Conservation (phyloP, 1,284 basidiomycete genomes). For the Ceratobasidium sp. region DNA sequence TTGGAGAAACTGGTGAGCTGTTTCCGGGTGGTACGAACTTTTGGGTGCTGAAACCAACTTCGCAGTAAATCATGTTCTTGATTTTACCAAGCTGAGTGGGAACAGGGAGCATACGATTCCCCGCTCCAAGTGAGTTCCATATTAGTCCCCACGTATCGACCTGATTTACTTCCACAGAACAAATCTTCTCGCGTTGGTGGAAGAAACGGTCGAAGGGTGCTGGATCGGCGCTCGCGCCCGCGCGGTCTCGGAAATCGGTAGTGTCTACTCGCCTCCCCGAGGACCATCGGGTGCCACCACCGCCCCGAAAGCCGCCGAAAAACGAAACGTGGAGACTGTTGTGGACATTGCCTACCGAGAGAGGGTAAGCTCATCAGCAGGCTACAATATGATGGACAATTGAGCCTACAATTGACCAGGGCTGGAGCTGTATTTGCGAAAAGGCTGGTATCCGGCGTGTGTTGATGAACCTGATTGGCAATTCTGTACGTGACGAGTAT, state of each 20-base stretch:
- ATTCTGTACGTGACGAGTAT: constrained; percentile 56
- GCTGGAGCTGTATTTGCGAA: constrained; percentile 91
- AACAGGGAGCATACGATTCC: constrained; percentile 81
- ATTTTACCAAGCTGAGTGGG: constrained; percentile 97
- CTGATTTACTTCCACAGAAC: constrained; percentile 64
- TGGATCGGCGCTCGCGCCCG: constrained; percentile 94
- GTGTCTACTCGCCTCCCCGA: constrained; percentile 88
- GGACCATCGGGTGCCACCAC: constrained; percentile 58
- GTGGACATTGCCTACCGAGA: constrained; percentile 84
- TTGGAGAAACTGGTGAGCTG: constrained; percentile 72
- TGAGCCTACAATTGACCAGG: constrained; percentile 61
- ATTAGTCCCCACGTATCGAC: neutral
- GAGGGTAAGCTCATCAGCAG: constrained; percentile 63
- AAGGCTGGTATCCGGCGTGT: constrained; percentile 92
- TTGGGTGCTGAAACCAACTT: neutral
- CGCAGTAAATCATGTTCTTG: constrained; percentile 92
- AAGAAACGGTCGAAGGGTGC: constrained; percentile 94
- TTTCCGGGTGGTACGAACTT: constrained; percentile 57
- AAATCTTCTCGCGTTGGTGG: constrained; percentile 90
- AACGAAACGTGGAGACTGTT: constrained; percentile 82
- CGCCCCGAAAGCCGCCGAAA: constrained; percentile 51
- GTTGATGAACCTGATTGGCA: constrained; percentile 96
- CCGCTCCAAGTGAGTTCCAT: constrained; percentile 68
- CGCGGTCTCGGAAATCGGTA: constrained; percentile 86
- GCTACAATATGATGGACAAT: neutral